These are phyloP conservation scores for Cadophora luteo-olivacea DNA, from an alignment of 2,329 filamentous ascomycete genomes.

Conservation along the genomic window DNA sequence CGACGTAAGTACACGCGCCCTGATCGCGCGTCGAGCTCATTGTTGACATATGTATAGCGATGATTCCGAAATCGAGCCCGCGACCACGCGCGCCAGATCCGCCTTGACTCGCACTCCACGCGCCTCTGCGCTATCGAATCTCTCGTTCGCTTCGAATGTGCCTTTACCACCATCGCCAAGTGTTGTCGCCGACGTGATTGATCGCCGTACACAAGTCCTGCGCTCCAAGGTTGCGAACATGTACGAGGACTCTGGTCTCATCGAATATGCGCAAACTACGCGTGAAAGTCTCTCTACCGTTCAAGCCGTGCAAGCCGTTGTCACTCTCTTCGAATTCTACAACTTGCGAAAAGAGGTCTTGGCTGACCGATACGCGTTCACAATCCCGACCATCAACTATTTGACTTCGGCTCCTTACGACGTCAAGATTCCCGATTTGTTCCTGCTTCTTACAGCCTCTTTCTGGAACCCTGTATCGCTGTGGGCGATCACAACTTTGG, in stretches of 20 bases:
- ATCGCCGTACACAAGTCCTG: conserved; percentile 71
- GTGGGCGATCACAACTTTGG: conserved; percentile 76
- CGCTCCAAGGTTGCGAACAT: conserved; percentile 69
- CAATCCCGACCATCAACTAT: conserved; percentile 66
- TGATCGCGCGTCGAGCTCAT: conserved; percentile 32
- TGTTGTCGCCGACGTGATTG: conserved; percentile 77
- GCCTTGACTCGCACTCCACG: conserved; percentile 44
- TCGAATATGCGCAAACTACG: conserved; percentile 67
- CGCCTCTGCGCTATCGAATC: conserved; percentile 37
- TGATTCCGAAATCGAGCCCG: conserved; percentile 43
- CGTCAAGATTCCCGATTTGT: conserved; percentile 80
- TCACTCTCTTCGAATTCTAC: conserved; percentile 73
- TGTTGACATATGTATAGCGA: conserved; percentile 39
- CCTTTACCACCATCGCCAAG: conserved; percentile 83
- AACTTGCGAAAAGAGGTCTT: conserved; percentile 75
- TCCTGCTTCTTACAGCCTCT: conserved; percentile 72
- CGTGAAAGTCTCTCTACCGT: conserved; percentile 77
- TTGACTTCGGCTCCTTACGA: conserved; percentile 64
- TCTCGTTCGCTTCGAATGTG: conserved; percentile 59
- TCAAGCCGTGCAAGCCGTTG: conserved; percentile 71
- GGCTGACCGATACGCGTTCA: conserved; percentile 74
- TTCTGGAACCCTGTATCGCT: conserved; percentile 86
- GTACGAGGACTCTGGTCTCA: conserved; percentile 71
- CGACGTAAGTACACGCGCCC: conserved; percentile 40
- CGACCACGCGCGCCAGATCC: conserved; percentile 38